phyloP scores from a whole-genome alignment of 1,284 basidiomycete genomes.

The Tilletia caries region DNA sequence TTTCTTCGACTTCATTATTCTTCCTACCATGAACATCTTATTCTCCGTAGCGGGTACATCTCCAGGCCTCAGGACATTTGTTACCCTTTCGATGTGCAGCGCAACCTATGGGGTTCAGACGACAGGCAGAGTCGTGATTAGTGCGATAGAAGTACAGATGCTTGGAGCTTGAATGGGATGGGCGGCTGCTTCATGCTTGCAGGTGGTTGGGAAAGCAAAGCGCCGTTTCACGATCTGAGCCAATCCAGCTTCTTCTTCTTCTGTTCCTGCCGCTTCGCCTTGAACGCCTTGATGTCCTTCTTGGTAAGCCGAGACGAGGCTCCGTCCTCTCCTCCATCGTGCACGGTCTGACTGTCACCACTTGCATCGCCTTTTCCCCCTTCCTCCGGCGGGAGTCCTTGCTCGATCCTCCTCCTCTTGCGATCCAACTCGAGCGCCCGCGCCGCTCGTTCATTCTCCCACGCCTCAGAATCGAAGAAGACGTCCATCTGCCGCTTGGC shows the following conservation, averaged over 20 bases:
- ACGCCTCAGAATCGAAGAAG: constrained; percentile 11
- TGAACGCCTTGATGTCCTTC: constrained; percentile 7
- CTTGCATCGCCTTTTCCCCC: background rate
- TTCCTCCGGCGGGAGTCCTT: background rate
- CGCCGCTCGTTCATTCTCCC: constrained; percentile 1
- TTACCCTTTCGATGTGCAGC: too few species aligned
- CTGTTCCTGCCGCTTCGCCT: background rate
- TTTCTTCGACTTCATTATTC: too few species aligned
- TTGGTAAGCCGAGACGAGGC: background rate
- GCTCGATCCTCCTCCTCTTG: constrained; percentile 6
- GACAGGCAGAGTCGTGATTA: too few species aligned
- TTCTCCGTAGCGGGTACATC: too few species aligned
- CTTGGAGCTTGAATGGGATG: background rate
- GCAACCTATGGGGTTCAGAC: too few species aligned
- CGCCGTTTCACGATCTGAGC: background rate
- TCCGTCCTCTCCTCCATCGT: background rate
- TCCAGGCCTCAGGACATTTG: too few species aligned
- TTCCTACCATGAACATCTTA: too few species aligned
- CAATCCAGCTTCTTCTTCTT: constrained; percentile 11
- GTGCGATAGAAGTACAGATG: constrained; percentile 3
- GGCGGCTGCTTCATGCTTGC: background rate
- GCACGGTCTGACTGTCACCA: background rate
- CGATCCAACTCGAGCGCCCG: background rate
- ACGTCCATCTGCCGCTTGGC: constrained; percentile 13
- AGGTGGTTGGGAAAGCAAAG: background rate